Conservation (phyloP, 1,284 basidiomycete genomes). For the Pascua sp. region DNA sequence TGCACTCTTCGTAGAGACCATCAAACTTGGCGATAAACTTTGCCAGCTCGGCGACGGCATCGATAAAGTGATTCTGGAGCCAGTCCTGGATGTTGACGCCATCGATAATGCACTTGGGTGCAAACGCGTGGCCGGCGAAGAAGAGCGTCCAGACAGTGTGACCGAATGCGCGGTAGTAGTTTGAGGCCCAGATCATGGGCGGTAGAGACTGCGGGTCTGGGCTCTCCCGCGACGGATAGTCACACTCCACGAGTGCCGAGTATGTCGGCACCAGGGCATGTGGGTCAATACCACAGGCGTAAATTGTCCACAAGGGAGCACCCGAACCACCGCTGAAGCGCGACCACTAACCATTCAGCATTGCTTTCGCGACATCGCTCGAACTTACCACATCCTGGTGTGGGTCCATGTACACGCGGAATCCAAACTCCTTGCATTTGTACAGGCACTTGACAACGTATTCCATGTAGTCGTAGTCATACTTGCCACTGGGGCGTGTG, state of each 20-base stretch:
- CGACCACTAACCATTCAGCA: slow-evolving; percentile 69
- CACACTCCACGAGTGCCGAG: slow-evolving; percentile 80
- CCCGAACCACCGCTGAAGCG: slow-evolving; percentile 95
- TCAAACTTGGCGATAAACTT: slow-evolving; percentile 68
- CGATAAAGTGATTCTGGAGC: slow-evolving; percentile 79
- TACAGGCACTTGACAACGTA: slow-evolving; percentile 81
- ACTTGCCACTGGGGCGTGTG: slow-evolving; percentile 63
- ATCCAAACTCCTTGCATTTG: slow-evolving; percentile 93
- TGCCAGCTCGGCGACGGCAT: slow-evolving; percentile 70
- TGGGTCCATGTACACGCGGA: slow-evolving; percentile 90
- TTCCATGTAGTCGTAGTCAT: slow-evolving; percentile 88
- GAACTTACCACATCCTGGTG: slow-evolving; percentile 88
- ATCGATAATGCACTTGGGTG: slow-evolving; percentile 87
- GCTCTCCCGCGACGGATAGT: slow-evolving; percentile 63
- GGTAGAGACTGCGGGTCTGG: slow-evolving; percentile 73
- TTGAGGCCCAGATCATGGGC: slow-evolving; percentile 95
- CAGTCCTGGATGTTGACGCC: slow-evolving; percentile 92
- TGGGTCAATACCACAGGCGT: slow-evolving; percentile 87
- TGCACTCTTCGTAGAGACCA: slow-evolving; percentile 70
- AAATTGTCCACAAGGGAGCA: slow-evolving; percentile 90
- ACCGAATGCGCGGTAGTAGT: slow-evolving; percentile 81
- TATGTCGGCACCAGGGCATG: slow-evolving; percentile 78
- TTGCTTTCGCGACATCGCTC: too few species aligned
- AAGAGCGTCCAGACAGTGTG: slow-evolving; percentile 93
- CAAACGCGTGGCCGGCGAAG: slow-evolving; percentile 84